A percentile compares a stretch with the other conserved stretches of the same genome.
phyloP scores from a whole-genome alignment of 2,329 filamentous ascomycete species.

The Escovopsis sp. region DNA sequence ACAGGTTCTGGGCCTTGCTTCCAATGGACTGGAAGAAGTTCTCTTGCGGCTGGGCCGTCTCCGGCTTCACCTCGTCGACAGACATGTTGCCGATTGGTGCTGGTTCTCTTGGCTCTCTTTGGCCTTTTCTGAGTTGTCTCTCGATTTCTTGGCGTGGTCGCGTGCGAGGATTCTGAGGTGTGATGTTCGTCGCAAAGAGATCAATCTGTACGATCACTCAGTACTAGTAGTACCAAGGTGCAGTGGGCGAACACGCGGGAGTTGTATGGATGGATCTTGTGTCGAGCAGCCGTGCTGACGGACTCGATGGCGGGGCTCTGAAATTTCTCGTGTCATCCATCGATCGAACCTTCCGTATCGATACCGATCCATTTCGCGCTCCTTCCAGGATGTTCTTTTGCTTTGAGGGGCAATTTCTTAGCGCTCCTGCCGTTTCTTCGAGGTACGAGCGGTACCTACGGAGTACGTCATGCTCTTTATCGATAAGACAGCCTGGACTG shows the following conservation, averaged over 20 bases:
- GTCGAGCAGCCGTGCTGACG: neutral
- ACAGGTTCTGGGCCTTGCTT: slow-evolving; percentile 40
- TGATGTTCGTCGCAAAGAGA: slow-evolving; percentile 4
- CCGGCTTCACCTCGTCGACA: slow-evolving; percentile 20
- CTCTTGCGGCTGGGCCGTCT: slow-evolving; percentile 22
- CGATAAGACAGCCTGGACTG: too few species aligned
- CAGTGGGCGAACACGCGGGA: too few species aligned
- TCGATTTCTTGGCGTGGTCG: neutral
- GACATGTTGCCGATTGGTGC: slow-evolving; percentile 27
- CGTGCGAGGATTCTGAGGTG: too few species aligned
- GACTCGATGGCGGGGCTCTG: slow-evolving; percentile 8
- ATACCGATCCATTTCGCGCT: neutral
- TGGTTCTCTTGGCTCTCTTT: slow-evolving; percentile 4
- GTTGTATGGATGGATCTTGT: too few species aligned
- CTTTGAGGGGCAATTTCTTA: slow-evolving; percentile 10
- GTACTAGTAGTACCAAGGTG: too few species aligned
- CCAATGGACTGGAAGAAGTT: slow-evolving; percentile 50
- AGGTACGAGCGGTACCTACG: too few species aligned
- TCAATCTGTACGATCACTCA: too few species aligned
- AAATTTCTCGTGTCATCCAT: neutral
- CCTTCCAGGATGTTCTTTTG: slow-evolving; percentile 3
- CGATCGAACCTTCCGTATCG: too few species aligned
- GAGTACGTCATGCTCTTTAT: slow-evolving; percentile 5
- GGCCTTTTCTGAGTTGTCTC: too few species aligned
- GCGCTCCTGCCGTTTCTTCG: too few species aligned